Evolutionary conservation across 306 rosid genomes (phyloP), one percentile per base, ranked within the genome.

Genomic region (Geum urbanum): DNA sequence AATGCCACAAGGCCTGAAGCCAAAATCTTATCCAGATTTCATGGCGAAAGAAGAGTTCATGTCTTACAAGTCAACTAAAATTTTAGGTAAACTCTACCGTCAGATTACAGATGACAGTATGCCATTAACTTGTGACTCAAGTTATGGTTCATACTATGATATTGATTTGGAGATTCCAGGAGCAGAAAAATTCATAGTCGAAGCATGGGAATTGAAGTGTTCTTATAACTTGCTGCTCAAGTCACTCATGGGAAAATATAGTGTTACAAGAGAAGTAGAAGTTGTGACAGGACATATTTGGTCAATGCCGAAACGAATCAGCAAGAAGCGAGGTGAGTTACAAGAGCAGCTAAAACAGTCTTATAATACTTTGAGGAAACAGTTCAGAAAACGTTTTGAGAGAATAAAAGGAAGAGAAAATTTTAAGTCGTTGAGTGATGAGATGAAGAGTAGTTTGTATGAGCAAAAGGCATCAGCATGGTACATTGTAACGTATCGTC

Each of bases 331-430:
- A 77, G 97, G 99, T 71, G 92, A 94, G 11, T 87, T 94, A 15
- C 87, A 84, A 84, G 99, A 94, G 86, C 88, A 86, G 82, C 85
- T 91, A 44, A 88, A 91, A 83, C 96, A 88, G 74, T 84, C 97
- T 8, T 94, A 88, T 74, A 81, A 70, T 73, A 71, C 85, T 47
- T 78, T 88, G 73, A 94, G 79, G 77, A 94, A 87, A 71, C 95
- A 94, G 75, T 88, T 88, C 56, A 84, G 99, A 79, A 82, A 81
- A 66, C 20, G 20, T 50, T 94, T 94, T 58, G 97, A 88, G 88
- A 81, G 66, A 7, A 55, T 76, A 74, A 82, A 75, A 56, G 11
- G 76, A 13, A 76, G 32, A 27, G 1, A 1, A 27, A 27, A 81
- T 58, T 72, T 74, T 49, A 89, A 76, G 72, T 80, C 49, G 5